A percentile compares a stretch with the other conserved stretches of the same genome.
Conservation (phyloP, 805 yeast species). For the Zygoascus bituminiphila region DNA sequence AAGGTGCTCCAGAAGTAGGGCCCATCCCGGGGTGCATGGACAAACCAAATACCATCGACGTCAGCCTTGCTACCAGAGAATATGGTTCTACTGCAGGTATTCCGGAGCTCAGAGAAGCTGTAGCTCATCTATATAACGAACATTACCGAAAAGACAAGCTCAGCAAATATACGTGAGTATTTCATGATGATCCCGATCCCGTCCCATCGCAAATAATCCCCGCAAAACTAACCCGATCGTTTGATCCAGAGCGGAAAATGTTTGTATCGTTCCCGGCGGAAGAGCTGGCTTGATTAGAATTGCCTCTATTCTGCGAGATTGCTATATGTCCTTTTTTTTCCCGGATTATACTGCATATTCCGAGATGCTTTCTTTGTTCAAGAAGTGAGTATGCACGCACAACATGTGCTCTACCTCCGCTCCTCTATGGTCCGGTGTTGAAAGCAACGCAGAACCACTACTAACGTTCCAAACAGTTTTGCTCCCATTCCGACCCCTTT, state of each 20-base stretch:
- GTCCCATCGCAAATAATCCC: not conserved
- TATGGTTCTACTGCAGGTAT: slow-evolving; percentile 56
- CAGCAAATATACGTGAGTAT: slow-evolving; percentile 41
- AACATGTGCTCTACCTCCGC: not conserved
- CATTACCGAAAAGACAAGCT: slow-evolving; percentile 41
- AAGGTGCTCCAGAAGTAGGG: slow-evolving; percentile 60
- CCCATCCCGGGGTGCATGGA: slow-evolving; percentile 50
- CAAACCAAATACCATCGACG: slow-evolving; percentile 41
- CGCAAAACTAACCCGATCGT: not conserved
- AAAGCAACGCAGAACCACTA: not conserved
- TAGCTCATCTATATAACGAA: slow-evolving; percentile 48
- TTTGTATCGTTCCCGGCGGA: slow-evolving; percentile 58
- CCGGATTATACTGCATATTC: slow-evolving; percentile 62
- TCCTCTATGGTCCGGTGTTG: too few species aligned
- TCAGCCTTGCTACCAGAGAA: slow-evolving; percentile 43
- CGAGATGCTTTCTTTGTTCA: slow-evolving; percentile 54
- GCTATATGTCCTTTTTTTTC: slow-evolving; percentile 50
- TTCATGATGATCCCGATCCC: slow-evolving; percentile 18
- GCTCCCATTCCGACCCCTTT: slow-evolving; percentile 57
- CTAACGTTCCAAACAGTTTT: slow-evolving; percentile 27
- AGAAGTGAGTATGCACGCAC: slow-evolving; percentile 30
- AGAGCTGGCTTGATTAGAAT: slow-evolving; percentile 55
- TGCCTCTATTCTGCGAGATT: slow-evolving; percentile 51
- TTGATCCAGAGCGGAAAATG: slow-evolving; percentile 36
- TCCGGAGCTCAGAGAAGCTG: slow-evolving; percentile 46